phyloP scores from a whole-genome alignment of 2,329 filamentous ascomycete genomes.

The Fusarium sp. region DNA sequence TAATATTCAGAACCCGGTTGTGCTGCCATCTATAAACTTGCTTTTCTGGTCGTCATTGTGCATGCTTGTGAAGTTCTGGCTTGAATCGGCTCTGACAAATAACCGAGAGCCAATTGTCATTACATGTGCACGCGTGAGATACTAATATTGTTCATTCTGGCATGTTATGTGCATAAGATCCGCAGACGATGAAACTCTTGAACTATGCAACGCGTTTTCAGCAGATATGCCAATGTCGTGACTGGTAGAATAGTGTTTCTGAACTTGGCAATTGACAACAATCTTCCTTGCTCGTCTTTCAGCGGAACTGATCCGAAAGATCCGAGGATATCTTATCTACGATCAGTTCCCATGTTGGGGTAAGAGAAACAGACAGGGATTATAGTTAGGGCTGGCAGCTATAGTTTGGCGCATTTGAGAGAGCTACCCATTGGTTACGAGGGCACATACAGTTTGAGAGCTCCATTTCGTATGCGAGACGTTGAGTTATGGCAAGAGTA shows the following conservation, averaged over 20 bases:
- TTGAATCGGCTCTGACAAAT: background rate
- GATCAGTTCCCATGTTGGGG: background rate
- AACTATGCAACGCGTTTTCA: accelerated
- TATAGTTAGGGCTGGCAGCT: background rate
- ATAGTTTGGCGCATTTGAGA: background rate
- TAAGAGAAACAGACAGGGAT: background rate
- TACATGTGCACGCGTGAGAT: accelerated
- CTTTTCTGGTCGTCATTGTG: background rate
- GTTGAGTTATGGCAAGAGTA: background rate
- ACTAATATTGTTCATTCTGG: background rate
- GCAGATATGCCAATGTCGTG: background rate
- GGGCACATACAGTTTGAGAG: background rate
- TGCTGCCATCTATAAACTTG: background rate
- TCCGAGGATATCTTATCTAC: background rate
- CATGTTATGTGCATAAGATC: background rate
- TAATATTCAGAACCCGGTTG: accelerated
- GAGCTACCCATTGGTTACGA: background rate
- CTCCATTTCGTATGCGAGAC: too few species aligned
- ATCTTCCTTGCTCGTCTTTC: background rate
- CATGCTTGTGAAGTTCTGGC: background rate
- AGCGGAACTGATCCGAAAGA: background rate
- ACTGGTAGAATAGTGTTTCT: background rate
- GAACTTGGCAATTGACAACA: background rate
- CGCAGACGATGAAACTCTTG: background rate
- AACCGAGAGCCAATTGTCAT: background rate